These are phyloP conservation scores for Fonsecaea monophora DNA, from an alignment of 2,329 filamentous ascomycete species.

Conservation along the genomic window DNA sequence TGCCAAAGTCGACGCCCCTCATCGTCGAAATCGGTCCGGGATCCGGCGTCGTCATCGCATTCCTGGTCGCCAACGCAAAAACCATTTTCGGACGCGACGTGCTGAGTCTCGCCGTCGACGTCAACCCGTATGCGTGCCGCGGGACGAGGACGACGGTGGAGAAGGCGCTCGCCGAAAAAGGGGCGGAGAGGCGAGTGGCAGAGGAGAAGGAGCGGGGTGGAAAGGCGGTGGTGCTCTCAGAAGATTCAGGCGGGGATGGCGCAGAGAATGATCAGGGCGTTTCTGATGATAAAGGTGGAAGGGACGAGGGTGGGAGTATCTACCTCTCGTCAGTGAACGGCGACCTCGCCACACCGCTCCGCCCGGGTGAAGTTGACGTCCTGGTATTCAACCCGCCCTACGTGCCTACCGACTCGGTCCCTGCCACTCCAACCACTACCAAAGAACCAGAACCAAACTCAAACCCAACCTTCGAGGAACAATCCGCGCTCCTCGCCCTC, in stretches of 20 bases:
- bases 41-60: constrained; percentile 91
- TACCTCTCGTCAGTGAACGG: constrained; percentile 73
- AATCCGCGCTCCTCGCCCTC: constrained; percentile 81
- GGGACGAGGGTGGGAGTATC: constrained; percentile 31
- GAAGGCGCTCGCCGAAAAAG: constrained; percentile 53
- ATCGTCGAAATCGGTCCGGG: constrained; percentile 88
- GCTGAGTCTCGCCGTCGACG: constrained; percentile 78
- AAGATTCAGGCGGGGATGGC: too few species aligned
- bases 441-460: background rate
- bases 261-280: too few species aligned
- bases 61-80: constrained; percentile 76
- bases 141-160: constrained; percentile 74
- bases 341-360: constrained; percentile 72
- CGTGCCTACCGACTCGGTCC: constrained; percentile 81
- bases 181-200: constrained; percentile 8
- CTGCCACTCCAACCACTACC: constrained; percentile 53
- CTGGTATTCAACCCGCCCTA: constrained; percentile 98
- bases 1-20: constrained; percentile 55
- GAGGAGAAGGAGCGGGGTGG: background rate
- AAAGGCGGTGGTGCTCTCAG: too few species aligned
- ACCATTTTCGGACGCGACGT: constrained; percentile 74
- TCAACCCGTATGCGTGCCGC: constrained; percentile 81
- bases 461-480: constrained; percentile 68
- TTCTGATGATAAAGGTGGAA: background rate
- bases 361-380: constrained; percentile 71